Evolutionary conservation across 768 basidiomycete species (phyloP).

Genomic region (Leccinum barrowsii): DNA sequence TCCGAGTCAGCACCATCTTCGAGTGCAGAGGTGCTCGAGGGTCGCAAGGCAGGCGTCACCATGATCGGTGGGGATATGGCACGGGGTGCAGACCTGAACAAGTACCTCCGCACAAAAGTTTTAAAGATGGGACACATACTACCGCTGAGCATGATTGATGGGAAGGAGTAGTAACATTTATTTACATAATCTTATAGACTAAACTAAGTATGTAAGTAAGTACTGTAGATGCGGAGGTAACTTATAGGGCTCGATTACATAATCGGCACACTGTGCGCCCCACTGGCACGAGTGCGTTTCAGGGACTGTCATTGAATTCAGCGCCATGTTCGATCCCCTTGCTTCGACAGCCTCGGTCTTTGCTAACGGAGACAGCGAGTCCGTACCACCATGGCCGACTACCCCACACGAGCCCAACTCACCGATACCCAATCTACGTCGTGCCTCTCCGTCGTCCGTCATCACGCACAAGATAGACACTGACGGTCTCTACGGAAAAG

Average conservation of each 20-base stretch:
- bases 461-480: slow-evolving; percentile 49
- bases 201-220: no score
- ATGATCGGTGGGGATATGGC: slow-evolving; percentile 78
- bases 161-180: background rate
- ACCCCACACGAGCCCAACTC: slow-evolving; percentile 72
- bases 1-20: slow-evolving; percentile 11
- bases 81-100: slow-evolving; percentile 84
- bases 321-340: slow-evolving; percentile 70
- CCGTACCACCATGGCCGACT: slow-evolving; percentile 72
- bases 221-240: background rate
- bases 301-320: background rate
- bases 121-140: slow-evolving; percentile 95
- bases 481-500: slow-evolving; percentile 66
- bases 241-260: slow-evolving; percentile 11
- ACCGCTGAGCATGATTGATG: slow-evolving; percentile 38
- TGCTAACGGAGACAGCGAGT: slow-evolving; percentile 44
- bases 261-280: slow-evolving; percentile 3
- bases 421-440: slow-evolving; percentile 68
- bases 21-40: slow-evolving; percentile 14
- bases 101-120: slow-evolving; percentile 95
- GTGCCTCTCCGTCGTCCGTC: slow-evolving; percentile 49
- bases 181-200: background rate
- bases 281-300: background rate
- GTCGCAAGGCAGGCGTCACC: slow-evolving; percentile 60
- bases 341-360: slow-evolving; percentile 52